Percentiles rank a stretch among this genome's conserved stretches.
phyloP scores from a whole-genome alignment of 805 yeast genomes.

The Candida ovalis region DNA sequence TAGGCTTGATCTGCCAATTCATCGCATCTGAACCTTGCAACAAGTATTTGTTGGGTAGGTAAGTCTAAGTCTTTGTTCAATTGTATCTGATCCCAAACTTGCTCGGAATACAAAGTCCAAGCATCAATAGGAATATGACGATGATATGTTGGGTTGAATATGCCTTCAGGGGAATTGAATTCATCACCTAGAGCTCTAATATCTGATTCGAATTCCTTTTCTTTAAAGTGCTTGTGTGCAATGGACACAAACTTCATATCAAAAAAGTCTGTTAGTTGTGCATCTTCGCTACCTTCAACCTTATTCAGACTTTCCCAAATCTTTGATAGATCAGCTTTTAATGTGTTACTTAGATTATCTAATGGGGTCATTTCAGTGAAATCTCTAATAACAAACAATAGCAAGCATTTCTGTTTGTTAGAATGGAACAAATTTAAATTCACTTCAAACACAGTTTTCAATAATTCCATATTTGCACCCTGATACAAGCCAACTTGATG shows the following conservation, averaged over 20 bases:
- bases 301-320: conserved; percentile 79
- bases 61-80: conserved; percentile 89
- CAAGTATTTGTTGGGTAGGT: conserved; percentile 94
- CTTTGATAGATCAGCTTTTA: conserved; percentile 64
- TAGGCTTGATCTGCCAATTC: conserved; percentile 66
- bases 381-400: conserved; percentile 89
- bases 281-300: conserved; percentile 58
- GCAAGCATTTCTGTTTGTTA: conserved; percentile 50
- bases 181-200: conserved; percentile 61
- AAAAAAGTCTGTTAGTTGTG: conserved; percentile 69
- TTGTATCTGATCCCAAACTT: conserved; percentile 93
- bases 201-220: conserved; percentile 61
- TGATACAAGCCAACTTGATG: conserved; percentile 95
- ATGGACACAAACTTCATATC: conserved; percentile 79
- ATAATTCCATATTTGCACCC: conserved; percentile 94
- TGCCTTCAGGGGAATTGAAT: conserved; percentile 39
- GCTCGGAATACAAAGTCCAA: conserved; percentile 87
- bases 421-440: conserved; percentile 80
- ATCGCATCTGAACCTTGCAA: conserved; percentile 91
- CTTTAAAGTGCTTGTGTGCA: conserved; percentile 81
- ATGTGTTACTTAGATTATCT: conserved; percentile 61
- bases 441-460: conserved; percentile 95
- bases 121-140: conserved; percentile 91
- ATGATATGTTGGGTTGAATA: conserved; percentile 71
- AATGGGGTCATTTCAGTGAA: conserved; percentile 85